Conservation (phyloP, 1,284 basidiomycete genomes). For the Apiotrichum montevideense region DNA sequence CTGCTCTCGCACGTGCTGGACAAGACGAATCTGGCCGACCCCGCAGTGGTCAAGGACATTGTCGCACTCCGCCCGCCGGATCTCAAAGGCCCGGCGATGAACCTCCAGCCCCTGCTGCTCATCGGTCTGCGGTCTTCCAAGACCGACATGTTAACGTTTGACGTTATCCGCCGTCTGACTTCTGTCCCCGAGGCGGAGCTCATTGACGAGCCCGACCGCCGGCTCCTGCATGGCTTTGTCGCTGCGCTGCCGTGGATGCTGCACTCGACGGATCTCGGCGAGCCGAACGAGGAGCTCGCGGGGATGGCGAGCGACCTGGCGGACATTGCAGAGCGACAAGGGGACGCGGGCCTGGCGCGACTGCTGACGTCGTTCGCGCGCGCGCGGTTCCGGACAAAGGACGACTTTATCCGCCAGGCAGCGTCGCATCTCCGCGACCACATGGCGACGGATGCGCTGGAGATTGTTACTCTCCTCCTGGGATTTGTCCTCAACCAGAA, state of each 20-base stretch:
- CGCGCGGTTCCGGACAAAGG: slow-evolving; percentile 80
- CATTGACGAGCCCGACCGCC: slow-evolving; percentile 65
- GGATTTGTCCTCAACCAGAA: slow-evolving; percentile 79
- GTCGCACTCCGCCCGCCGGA: slow-evolving; percentile 62
- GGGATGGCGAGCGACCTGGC: slow-evolving; percentile 72
- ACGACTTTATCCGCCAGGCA: slow-evolving; percentile 89
- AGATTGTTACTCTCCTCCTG: slow-evolving; percentile 71
- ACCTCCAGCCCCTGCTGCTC: slow-evolving; percentile 68
- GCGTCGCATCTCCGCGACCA: slow-evolving; percentile 77
- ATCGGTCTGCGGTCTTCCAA: slow-evolving; percentile 73
- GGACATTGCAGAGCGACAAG: slow-evolving; percentile 63
- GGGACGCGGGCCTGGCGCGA: slow-evolving; percentile 65
- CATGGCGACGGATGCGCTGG: slow-evolving; percentile 57
- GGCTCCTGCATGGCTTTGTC: slow-evolving; percentile 77
- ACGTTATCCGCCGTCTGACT: slow-evolving; percentile 61
- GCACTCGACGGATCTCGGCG: slow-evolving; percentile 65
- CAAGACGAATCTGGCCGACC: slow-evolving; percentile 67
- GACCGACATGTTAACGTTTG: slow-evolving; percentile 64
- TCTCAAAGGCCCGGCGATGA: slow-evolving; percentile 59
- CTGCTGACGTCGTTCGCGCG: slow-evolving; percentile 86
- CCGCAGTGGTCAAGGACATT: slow-evolving; percentile 58
- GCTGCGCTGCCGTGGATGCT: slow-evolving; percentile 84
- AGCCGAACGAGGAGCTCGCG: slow-evolving; percentile 58
- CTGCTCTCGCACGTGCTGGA: slow-evolving; percentile 66
- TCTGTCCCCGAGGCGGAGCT: slow-evolving; percentile 60